Evolutionary conservation across 2,329 filamentous ascomycete species (phyloP).

Genomic region (Pleoardoris graminearum): DNA sequence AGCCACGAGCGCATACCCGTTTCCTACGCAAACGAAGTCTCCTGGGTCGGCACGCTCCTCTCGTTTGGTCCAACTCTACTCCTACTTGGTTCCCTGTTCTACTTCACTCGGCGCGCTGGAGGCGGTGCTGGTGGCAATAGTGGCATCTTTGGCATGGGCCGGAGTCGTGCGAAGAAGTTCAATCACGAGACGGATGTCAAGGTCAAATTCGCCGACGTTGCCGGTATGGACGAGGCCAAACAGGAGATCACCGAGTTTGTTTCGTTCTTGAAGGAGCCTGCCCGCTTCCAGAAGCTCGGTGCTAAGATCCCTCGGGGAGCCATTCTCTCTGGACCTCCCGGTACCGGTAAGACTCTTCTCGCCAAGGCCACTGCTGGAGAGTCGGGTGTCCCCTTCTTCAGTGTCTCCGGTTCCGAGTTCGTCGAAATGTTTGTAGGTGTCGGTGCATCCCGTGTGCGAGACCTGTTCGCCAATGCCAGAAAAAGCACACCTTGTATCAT

Average conservation of each 20-base stretch:
- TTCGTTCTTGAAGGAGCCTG: slow-evolving; percentile 91
- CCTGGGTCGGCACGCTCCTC: slow-evolving; percentile 71
- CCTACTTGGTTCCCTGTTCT: slow-evolving; percentile 81
- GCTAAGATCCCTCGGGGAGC: slow-evolving; percentile 97
- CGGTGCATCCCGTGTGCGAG: slow-evolving; percentile 90
- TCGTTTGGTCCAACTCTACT: slow-evolving; percentile 86
- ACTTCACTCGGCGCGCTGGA: slow-evolving; percentile 74
- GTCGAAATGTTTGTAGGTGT: slow-evolving; percentile 99
- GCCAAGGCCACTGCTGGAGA: slow-evolving; percentile 98
- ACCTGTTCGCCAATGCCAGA: slow-evolving; percentile 89
- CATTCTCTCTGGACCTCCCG: slow-evolving; percentile 94
- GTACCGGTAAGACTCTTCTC: slow-evolving; percentile 96
- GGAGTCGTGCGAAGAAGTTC: slow-evolving; percentile 94
- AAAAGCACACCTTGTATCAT: slow-evolving; percentile 98
- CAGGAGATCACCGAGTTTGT: slow-evolving; percentile 99
- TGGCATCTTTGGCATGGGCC: slow-evolving; percentile 93
- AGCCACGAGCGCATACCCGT: slow-evolving; percentile 88
- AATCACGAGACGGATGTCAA: slow-evolving; percentile 96
- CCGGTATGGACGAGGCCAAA: slow-evolving; percentile 98
- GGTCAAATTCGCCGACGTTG: slow-evolving; percentile 95
- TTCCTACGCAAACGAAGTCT: slow-evolving; percentile 77
- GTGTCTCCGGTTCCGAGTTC: slow-evolving; percentile 96
- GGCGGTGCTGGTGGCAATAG: slow-evolving; percentile 64
- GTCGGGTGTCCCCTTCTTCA: slow-evolving; percentile 96
- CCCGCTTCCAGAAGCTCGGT: slow-evolving; percentile 88